phyloP scores from a whole-genome alignment of 2,329 filamentous ascomycete species.

The Trichoderma asperellum region DNA sequence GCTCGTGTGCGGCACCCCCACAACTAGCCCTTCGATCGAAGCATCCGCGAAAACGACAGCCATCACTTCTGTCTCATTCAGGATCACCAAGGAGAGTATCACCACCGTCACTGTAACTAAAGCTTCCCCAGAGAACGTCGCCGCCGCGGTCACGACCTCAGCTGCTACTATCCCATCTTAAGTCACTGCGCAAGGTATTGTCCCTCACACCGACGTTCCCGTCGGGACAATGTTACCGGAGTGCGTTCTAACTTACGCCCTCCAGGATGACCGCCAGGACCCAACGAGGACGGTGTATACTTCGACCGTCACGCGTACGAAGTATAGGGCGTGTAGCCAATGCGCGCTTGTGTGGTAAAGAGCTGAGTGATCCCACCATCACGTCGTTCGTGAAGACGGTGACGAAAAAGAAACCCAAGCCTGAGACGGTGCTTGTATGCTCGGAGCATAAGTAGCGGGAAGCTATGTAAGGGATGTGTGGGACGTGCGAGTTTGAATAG shows the following conservation, averaged over 20 bases:
- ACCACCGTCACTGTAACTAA: not conserved
- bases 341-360: conserved; percentile 14
- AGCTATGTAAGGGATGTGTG: not conserved
- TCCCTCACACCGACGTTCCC: not conserved
- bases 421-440: not conserved
- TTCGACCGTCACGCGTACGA: conserved; percentile 2
- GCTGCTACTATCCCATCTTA: not conserved
- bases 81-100: not conserved
- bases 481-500: not conserved
- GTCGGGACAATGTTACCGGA: not conserved
- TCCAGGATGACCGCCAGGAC: not conserved
- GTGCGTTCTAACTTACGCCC: not conserved
- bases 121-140: not conserved
- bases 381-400: not conserved
- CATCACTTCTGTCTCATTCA: not conserved
- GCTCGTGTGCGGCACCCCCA: conserved; percentile 27
- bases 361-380: not conserved
- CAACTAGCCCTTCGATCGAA: not conserved
- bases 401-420: not conserved
- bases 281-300: not conserved
- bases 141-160: not conserved
- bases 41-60: not conserved
- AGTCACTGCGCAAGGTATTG: not conserved
- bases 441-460: not conserved
- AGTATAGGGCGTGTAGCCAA: not conserved